A percentile compares a stretch with the other conserved stretches of the same genome.
These are phyloP conservation scores for Pouteria glomerata DNA, from an alignment of 148 eudicot species.

Conservation along the genomic window DNA sequence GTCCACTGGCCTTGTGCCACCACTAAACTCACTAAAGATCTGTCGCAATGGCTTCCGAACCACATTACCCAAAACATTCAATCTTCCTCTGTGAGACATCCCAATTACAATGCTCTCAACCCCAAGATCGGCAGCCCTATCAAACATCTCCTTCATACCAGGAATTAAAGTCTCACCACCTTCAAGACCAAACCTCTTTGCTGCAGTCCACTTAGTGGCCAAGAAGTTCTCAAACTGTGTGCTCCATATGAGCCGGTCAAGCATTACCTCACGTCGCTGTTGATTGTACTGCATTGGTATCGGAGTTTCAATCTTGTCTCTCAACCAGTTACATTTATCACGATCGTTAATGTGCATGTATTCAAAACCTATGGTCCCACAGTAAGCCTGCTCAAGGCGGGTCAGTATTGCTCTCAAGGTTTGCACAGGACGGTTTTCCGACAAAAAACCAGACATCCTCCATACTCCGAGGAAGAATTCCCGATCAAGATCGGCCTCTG, in stretches of 20 bases:
- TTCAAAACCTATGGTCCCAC: constrained; percentile 86
- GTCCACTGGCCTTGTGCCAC: constrained; percentile 70
- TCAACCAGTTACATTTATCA: constrained; percentile 85
- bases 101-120: constrained; percentile 91
- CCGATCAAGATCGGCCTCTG: constrained; percentile 83
- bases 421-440: constrained; percentile 91
- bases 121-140: constrained; percentile 83
- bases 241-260: constrained; percentile 86
- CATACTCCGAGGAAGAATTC: constrained; percentile 91
- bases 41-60: constrained; percentile 82
- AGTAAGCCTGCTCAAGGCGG: constrained; percentile 90
- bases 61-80: constrained; percentile 87
- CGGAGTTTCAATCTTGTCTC: constrained; percentile 87
- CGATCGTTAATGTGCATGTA: constrained; percentile 93
- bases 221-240: constrained; percentile 88
- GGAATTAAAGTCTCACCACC: constrained; percentile 95
- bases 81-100: constrained; percentile 89
- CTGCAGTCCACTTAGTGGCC: constrained; percentile 93
- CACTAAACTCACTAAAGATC: constrained; percentile 83
- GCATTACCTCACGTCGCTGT: constrained; percentile 79
- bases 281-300: constrained; percentile 62
- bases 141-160: constrained; percentile 97
- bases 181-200: constrained; percentile 94
- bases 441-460: constrained; percentile 90
- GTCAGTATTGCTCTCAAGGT: constrained; percentile 82